Conservation (phyloP, 2,329 filamentous ascomycete genomes). For the Byssochlamys sp. region DNA sequence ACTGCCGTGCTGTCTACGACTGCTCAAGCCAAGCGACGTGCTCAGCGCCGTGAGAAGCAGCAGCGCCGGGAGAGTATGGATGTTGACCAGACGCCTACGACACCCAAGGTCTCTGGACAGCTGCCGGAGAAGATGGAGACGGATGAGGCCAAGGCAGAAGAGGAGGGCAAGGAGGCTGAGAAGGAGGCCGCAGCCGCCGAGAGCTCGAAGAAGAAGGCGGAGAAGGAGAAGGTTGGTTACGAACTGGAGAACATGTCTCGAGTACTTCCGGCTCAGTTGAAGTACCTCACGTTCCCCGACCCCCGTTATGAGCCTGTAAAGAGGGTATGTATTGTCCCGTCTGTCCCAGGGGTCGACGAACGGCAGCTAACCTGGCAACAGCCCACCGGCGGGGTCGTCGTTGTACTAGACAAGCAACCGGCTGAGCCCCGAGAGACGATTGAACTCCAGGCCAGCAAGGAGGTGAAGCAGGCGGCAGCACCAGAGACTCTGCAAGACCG, state of each 20-base stretch:
- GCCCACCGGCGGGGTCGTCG: slow-evolving; percentile 85
- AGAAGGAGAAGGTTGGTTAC: slow-evolving; percentile 95
- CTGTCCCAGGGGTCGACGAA: neutral
- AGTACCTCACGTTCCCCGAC: slow-evolving; percentile 86
- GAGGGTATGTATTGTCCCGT: slow-evolving; percentile 51
- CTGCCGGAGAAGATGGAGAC: slow-evolving; percentile 78
- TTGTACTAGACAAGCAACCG: slow-evolving; percentile 77
- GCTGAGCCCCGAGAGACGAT: slow-evolving; percentile 69
- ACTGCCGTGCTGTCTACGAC: slow-evolving; percentile 94
- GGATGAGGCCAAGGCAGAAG: slow-evolving; percentile 55
- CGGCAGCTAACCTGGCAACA: slow-evolving; percentile 40
- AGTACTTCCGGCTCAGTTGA: slow-evolving; percentile 82
- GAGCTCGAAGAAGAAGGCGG: slow-evolving; percentile 73
- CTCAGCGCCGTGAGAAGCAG: slow-evolving; percentile 85
- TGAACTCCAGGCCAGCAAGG: slow-evolving; percentile 85
- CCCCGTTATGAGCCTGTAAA: slow-evolving; percentile 88
- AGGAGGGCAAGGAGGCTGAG: slow-evolving; percentile 48
- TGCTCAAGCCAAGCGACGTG: slow-evolving; percentile 88
- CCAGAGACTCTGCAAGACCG: slow-evolving; percentile 35
- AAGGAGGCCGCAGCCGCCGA: slow-evolving; percentile 48
- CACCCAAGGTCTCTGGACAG: slow-evolving; percentile 54
- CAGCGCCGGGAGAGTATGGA: slow-evolving; percentile 92
- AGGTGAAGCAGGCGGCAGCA: slow-evolving; percentile 34
- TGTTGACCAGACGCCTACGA: slow-evolving; percentile 68
- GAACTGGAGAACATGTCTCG: slow-evolving; percentile 95